These are phyloP conservation scores for Microsporum canis DNA, from an alignment of 2,329 filamentous ascomycete genomes.

Conservation along the genomic window DNA sequence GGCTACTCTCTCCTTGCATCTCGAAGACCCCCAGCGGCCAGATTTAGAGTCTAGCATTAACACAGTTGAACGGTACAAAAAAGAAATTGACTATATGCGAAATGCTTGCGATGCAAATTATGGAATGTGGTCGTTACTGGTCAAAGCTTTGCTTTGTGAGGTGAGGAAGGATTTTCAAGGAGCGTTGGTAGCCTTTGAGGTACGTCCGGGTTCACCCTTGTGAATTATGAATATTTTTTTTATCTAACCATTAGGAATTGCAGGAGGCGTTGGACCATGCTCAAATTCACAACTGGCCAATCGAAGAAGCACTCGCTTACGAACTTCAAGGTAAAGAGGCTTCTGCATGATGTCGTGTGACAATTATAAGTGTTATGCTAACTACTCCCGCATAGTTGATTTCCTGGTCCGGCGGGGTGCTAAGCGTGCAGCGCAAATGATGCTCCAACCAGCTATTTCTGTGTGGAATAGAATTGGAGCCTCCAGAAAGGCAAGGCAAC, in stretches of 20 bases:
- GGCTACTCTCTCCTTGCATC: conserved; percentile 33
- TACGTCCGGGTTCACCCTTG: conserved; percentile 12
- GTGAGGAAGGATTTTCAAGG: conserved; percentile 34
- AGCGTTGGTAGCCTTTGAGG: conserved; percentile 34
- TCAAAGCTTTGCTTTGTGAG: conserved; percentile 47
- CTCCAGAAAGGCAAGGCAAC: conserved; percentile 46
- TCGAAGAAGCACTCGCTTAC: conserved; percentile 49
- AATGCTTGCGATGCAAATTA: conserved; percentile 50
- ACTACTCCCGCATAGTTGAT: conserved; percentile 41
- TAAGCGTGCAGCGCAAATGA: conserved; percentile 46
- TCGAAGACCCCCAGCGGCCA: conserved; percentile 32
- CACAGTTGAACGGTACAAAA: conserved; percentile 40
- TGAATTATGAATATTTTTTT: background rate
- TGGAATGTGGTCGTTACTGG: conserved; percentile 44
- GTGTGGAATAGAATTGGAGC: conserved; percentile 50
- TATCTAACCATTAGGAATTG: background rate
- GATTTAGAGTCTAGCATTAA: conserved; percentile 39
- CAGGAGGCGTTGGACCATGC: conserved; percentile 50
- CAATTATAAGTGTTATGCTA: background rate
- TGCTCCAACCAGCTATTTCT: conserved; percentile 47
- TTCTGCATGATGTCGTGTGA: too few species aligned
- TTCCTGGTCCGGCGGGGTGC: conserved; percentile 47
- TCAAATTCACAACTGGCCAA: conserved; percentile 44
- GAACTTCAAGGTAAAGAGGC: conserved; percentile 44
- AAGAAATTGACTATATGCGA: conserved; percentile 43